Evolutionary conservation across 2,329 filamentous ascomycete species (phyloP).

Genomic region (Graphilbum ipis-grandicollis): DNA sequence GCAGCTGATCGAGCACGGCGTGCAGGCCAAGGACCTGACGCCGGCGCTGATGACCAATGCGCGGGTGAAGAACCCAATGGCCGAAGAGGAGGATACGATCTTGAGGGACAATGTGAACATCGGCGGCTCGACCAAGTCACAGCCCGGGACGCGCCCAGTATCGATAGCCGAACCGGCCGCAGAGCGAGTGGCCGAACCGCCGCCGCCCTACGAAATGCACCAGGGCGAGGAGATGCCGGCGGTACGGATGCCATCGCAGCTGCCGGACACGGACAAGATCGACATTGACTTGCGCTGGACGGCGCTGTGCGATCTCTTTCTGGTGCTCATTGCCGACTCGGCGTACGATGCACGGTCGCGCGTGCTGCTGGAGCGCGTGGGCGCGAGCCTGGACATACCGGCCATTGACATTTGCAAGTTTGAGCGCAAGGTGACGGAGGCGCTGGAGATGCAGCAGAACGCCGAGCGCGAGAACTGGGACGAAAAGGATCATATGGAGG

Average conservation of each 20-base stretch:
- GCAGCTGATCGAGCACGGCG: slow-evolving; percentile 82
- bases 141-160: neutral
- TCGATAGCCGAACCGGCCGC: too few species aligned
- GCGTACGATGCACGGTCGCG: slow-evolving; percentile 82
- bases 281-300: slow-evolving; percentile 97
- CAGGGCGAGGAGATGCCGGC: slow-evolving; percentile 56
- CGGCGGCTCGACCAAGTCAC: neutral
- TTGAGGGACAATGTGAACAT: too few species aligned
- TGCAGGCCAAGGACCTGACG: slow-evolving; percentile 68
- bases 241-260: slow-evolving; percentile 66
- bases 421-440: slow-evolving; percentile 92
- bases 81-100: slow-evolving; percentile 30
- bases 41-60: slow-evolving; percentile 81
- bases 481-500: slow-evolving; percentile 85
- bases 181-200: slow-evolving; percentile 24
- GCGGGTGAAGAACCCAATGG: slow-evolving; percentile 82
- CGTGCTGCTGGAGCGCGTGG: slow-evolving; percentile 67
- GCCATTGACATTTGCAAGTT: slow-evolving; percentile 94
- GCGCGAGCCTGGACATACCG: slow-evolving; percentile 58
- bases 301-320: slow-evolving; percentile 84
- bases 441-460: slow-evolving; percentile 91
- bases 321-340: slow-evolving; percentile 91
- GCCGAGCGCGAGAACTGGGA: slow-evolving; percentile 96
- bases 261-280: slow-evolving; percentile 66
- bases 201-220: slow-evolving; percentile 44